Evolutionary conservation across 1,284 basidiomycete species (phyloP).

Genomic region (Ustilago trichophora): DNA sequence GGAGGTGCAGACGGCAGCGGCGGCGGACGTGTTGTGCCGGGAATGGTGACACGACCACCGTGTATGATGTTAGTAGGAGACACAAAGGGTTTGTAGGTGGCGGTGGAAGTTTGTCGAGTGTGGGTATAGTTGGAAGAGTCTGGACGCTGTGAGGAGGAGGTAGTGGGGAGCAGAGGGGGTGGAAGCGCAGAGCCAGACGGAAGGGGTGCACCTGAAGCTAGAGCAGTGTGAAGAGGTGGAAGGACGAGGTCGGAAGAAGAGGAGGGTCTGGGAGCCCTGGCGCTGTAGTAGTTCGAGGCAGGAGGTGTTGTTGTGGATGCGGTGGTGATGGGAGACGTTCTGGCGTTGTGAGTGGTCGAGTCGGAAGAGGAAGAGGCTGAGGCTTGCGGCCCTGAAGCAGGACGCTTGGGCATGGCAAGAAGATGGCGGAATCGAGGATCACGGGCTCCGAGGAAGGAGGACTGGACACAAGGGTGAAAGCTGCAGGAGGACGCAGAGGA

Average conservation of each 20-base stretch:
- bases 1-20: background rate
- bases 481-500: background rate
- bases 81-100: background rate
- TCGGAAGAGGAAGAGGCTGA: background rate
- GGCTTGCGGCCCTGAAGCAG: constrained; percentile 12
- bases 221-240: constrained; percentile 29
- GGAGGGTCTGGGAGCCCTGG: background rate
- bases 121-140: constrained; percentile 5
- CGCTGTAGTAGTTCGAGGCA: constrained; percentile 1
- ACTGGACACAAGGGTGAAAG: too few relatives aligned
- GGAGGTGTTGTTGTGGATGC: background rate
- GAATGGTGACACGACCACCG: constrained; percentile 11
- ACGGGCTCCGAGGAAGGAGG: too few relatives aligned
- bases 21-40: background rate
- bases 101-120: background rate
- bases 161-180: constrained; percentile 21
- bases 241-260: constrained; percentile 30
- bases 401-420: constrained; percentile 21
- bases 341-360: background rate
- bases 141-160: constrained; percentile 1
- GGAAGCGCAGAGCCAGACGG: constrained; percentile 19
- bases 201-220: constrained; percentile 5
- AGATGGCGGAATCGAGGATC: background rate
- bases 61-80: constrained; percentile 3
- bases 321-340: constrained; percentile 6